Evolutionary conservation across 2,329 filamentous ascomycete genomes (phyloP), one percentile per base, ranked within the genome.

Genomic region (Hypomyces rosellus): DNA sequence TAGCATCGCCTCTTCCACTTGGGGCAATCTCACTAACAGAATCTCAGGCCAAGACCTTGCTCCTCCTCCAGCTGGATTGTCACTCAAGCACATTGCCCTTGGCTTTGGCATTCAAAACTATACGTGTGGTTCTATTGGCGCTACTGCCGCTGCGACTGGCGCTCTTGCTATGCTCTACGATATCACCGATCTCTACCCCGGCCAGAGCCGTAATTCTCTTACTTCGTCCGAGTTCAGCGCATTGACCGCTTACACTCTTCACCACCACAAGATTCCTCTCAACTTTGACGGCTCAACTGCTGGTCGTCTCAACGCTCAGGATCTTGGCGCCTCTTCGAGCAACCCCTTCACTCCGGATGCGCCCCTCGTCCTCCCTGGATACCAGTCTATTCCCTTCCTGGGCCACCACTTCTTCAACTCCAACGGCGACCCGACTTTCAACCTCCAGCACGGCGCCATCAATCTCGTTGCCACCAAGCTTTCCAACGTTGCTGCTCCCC

Each of bases 31-130:
- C 18, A 56, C 54, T 59, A 55, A 63, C 54, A 57, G 20, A 8
- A 12, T 13, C 15, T 2, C 45, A 75, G 71, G 63, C 36, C 60
- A 59, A 20, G 69, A 80, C 46, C 75, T 82, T 25, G 63, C 71
- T n/a, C 52, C 64, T 4, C 72, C 72, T 1, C 56, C 73, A 3
- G 54, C 66, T 9, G 61, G 61, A 54, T 59, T 70, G 40, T 62
- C 63, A 5, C 68, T 82, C 36, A 74, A 78, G 62, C 69, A 75
- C 68, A 77, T 86, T 54, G 75, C 74, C 50, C 67, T 86, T 39
- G 83, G 82, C 57, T 76, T 83, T 58, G 83, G 83, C 51, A 77
- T 83, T 59, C 83, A 86, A 61, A 86, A 86, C 75, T 86, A 86
- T 72, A 83, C 79, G 36, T 86, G 83, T 66, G 55, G 57, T n/a